Evolutionary conservation across 208 protist species (phyloP).

Genomic region (Wallacemonas collosoma): DNA sequence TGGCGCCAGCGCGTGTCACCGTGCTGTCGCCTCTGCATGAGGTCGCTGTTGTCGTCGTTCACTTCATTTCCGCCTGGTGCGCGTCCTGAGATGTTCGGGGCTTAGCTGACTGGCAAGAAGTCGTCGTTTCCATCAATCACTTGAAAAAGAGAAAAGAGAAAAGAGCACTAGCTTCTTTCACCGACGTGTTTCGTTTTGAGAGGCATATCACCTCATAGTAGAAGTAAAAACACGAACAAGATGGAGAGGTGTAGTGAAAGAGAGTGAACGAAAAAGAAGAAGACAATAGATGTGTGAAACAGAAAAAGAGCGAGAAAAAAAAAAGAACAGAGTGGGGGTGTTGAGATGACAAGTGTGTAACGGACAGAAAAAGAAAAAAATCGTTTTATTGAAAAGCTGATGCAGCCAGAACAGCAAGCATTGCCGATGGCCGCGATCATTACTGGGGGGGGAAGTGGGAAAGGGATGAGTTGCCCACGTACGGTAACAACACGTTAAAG

Average conservation of each 20-base stretch:
- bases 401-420: background rate
- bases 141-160: too few relatives aligned
- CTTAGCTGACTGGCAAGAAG: too few relatives aligned
- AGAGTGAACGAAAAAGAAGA: background rate
- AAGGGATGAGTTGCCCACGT: background rate
- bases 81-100: too few relatives aligned
- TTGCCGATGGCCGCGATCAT: too few relatives aligned
- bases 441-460: background rate
- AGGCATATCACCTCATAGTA: background rate
- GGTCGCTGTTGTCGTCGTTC: too few relatives aligned
- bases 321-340: background rate
- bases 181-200: conserved; percentile 13
- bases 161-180: too few relatives aligned
- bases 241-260: background rate
- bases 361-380: conserved; percentile 7
- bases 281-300: background rate
- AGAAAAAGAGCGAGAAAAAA: background rate
- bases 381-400: conserved; percentile 9
- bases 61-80: too few relatives aligned
- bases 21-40: too few relatives aligned
- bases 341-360: background rate
- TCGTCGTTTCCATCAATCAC: too few relatives aligned
- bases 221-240: background rate
- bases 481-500: conserved; percentile 8
- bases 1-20: too few relatives aligned